Base-by-base conservation (phyloP, 345 rosid genomes). In the Passiflora organensis region DNA sequence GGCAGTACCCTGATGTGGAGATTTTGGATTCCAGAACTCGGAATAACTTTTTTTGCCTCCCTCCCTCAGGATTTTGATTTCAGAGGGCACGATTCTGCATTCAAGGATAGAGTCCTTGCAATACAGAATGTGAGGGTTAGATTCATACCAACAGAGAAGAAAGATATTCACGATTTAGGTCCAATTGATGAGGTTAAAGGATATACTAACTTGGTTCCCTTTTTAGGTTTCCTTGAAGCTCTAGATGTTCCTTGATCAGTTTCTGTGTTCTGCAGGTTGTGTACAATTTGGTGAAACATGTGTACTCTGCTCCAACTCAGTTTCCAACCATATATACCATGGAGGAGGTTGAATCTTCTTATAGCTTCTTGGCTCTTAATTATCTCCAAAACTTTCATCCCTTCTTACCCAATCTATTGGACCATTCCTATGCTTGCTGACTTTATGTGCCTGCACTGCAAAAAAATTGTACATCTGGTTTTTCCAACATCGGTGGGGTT, bases 21-120 rank as follows among this genome's bases (percentile, higher is more conserved):
- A 2, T 28, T 28, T 28, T 28, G 34, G 8, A 28, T 2, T 28
- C 17, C 19, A 48, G 41, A 43, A 18, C 19, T n/a, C 34, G n/a
- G n/a, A n/a, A 52, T 14, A 44, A 52, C 13, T 12, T 19, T 8
- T 28, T 28, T 11, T 5, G 34, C 46, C 17, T 45, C 41, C 13
- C 21, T 18, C 54, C 50, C 21, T 46, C 14, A 86, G 98, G 93
- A 85, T 43, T 91, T 86, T 48, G 95, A 88, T 46, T 88, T 80
- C 75, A 66, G 79, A 59, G 97, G 86, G 14, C 97, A 85, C 76
- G 90, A 87, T 73, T 91, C 96, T 37, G 96, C 93, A 16, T 85
- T 85, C 66, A 87, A 85, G 48, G 95, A 87, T 74, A 78, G 95
- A 51, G 68, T 67, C 48, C 24, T 75, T 65, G 93, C 88, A 59